These are phyloP conservation scores for Beauveria scarabaeidicola DNA, from an alignment of 2,329 filamentous ascomycete genomes.

Conservation along the genomic window DNA sequence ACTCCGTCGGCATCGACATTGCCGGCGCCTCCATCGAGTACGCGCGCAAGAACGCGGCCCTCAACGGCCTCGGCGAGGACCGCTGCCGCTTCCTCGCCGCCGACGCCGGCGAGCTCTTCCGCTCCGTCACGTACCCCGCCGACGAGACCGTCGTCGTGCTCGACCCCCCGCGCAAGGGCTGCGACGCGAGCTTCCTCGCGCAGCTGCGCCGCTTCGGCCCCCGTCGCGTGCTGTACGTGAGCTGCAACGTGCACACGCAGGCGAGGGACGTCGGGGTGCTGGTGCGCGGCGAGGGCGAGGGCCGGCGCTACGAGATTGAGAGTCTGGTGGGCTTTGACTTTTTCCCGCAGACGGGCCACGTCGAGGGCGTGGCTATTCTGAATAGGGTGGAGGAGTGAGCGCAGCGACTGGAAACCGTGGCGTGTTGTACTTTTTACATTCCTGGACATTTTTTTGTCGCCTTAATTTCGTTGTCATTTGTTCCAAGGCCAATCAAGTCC, in stretches of 20 bases:
- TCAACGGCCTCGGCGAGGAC: constrained; percentile 60
- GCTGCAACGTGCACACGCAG: constrained; percentile 97
- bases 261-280: constrained; percentile 85
- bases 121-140: constrained; percentile 60
- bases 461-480: not conserved
- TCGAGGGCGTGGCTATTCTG: constrained; percentile 59
- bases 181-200: constrained; percentile 71
- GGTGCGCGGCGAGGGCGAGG: constrained; percentile 55
- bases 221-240: constrained; percentile 80
- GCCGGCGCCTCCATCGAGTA: constrained; percentile 67
- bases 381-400: constrained; percentile 40
- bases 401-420: not conserved
- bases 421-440: not conserved
- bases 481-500: too few relatives aligned
- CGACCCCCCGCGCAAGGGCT: constrained; percentile 94
- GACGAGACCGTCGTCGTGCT: constrained; percentile 89
- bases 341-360: constrained; percentile 78
- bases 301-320: constrained; percentile 70
- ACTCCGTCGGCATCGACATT: constrained; percentile 86
- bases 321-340: constrained; percentile 91
- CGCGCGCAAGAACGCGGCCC: constrained; percentile 66
- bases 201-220: constrained; percentile 77
- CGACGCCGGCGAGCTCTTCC: constrained; percentile 78
- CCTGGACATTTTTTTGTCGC: not conserved
- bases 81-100: constrained; percentile 82